Percentiles rank a stretch among this genome's conserved stretches.
Conservation (phyloP, 1,284 basidiomycete genomes). For the Ustilago esculenta region DNA sequence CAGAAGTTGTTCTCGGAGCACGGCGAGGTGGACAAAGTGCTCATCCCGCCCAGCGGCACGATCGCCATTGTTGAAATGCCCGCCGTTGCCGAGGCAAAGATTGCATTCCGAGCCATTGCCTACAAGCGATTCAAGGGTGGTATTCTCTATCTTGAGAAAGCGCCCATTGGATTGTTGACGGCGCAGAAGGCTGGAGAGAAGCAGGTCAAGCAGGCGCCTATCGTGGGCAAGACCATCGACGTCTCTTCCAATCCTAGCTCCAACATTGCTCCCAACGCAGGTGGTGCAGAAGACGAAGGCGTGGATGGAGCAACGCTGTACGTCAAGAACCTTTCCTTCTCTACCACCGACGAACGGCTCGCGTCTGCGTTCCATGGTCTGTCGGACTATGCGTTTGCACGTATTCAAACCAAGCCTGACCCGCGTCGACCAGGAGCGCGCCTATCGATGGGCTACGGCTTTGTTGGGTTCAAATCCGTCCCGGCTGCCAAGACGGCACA, state of each 20-base stretch:
- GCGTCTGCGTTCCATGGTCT: conserved; percentile 78
- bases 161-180: conserved; percentile 75
- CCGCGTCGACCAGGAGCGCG: conserved; percentile 68
- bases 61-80: conserved; percentile 91
- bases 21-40: conserved; percentile 78
- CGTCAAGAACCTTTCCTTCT: conserved; percentile 92
- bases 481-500: conserved; percentile 81
- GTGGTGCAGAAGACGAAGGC: conserved; percentile 64
- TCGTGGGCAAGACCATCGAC: conserved; percentile 42
- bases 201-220: conserved; percentile 43
- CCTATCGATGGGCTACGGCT: conserved; percentile 94
- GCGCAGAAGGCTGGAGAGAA: conserved; percentile 29
- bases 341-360: conserved; percentile 82
- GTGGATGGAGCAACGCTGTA: conserved; percentile 85
- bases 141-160: conserved; percentile 91
- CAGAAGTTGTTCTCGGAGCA: conserved; percentile 81
- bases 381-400: conserved; percentile 84
- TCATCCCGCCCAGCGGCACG: conserved; percentile 92
- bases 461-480: conserved; percentile 85
- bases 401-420: conserved; percentile 90
- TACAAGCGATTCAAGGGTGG: conserved; percentile 89
- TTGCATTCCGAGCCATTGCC: conserved; percentile 79
- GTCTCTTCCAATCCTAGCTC: conserved; percentile 8
- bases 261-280: background rate
- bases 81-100: conserved; percentile 69